Base-by-base conservation (phyloP, 2,329 filamentous ascomycete species). In the Colletotrichum sp. region DNA sequence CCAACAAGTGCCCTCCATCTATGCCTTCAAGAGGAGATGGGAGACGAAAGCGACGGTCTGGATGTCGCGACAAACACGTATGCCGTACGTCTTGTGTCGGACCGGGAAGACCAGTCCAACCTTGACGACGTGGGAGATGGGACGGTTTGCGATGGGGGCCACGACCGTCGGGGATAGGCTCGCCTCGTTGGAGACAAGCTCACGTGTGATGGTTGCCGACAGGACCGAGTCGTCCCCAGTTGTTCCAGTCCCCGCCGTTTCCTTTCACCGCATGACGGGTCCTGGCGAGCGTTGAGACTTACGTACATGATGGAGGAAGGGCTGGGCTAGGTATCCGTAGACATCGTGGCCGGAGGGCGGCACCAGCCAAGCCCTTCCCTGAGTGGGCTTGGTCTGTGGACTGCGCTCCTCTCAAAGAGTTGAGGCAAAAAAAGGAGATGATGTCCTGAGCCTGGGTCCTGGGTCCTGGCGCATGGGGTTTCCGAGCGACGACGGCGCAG, bases 131-230 rank as follows among this genome's bases (percentile, higher is more conserved):
- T 52, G 70, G 16, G 57, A 76, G 70, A 76, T 76, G 73, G 73
- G 73, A 76, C 64, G 73, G 70, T 62, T 69, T 73, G 57, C 32
- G 30, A 72, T 32, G 68, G 64, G 49, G 63, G 63, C 24, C 64
- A 44, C 30, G 69, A 59, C 63, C 26, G 32, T 73, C 34, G 63
- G 70, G 72, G 64, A 73, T 73, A 65, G 59, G 70, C 73, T 65
- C 73, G 73, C 59, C 70, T 73, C 66, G 16, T 73, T 69, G 59
- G 69, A 73, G 70, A 73, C 59, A 65, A 69, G 73, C 70, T 76
- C 70, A 73, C 64, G 73, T 73, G 73, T 69, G 44, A 44, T 71
- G 63, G 70, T 76, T 76, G 73, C 73, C 73, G 70, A 76, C 44
- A 73, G 34, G 63, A 65, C 73, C 73, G 73, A 73, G 70, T 73